Base-by-base conservation (phyloP, 768 basidiomycete species). In the Boletus coccyginus region DNA sequence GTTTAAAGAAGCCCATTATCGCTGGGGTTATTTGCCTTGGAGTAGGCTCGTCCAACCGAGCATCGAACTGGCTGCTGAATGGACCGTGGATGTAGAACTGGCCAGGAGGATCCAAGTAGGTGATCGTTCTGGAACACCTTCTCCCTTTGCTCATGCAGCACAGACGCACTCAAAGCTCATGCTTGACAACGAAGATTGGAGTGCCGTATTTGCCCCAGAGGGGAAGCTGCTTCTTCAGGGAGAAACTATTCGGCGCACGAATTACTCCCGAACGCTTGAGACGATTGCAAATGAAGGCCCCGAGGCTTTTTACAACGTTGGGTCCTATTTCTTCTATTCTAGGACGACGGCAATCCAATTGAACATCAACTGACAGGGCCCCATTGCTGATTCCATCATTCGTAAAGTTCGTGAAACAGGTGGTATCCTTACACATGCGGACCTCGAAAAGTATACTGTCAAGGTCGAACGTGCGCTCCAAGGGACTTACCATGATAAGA, bases 21-120 rank as follows among this genome's bases (percentile, higher is more conserved):
- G 86, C 29, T 97, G 94, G 85, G 96, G 94, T 0, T 80, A 73
- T 36, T 64, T 96, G 14, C 78, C 87, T 0, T 98, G 97, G 97
- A 73, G 78, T 43, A 74, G 80, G 32, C 78, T 98, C 21, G 81
- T 98, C 17, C 74, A 83, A 62, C 94, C 95, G 0, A 86, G 82
- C 35, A 81, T 86, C 7, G 70, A 82, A 10, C 76, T 99, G 3
- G 94, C 95, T 8, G 71, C 74, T 27, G 90, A 88, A 8, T 95
- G 92, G 91, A 76, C 75, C 36, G 88, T 97, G 42, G 86, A 88
- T 46, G 75, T 66, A 52, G 95, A 96, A 71, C 77, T 98, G 14
- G 87, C 81, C 16, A 79, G 77, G 51, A 78, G 94, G 46, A 83
- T 97, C 46, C 78, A 85, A 53, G 88, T 88, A 66, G 66, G 81